Percentiles rank a stretch among this genome's conserved stretches.
Conservation (phyloP, 495 filamentous ascomycete genomes). For the Barbatosphaeria neglecta region DNA sequence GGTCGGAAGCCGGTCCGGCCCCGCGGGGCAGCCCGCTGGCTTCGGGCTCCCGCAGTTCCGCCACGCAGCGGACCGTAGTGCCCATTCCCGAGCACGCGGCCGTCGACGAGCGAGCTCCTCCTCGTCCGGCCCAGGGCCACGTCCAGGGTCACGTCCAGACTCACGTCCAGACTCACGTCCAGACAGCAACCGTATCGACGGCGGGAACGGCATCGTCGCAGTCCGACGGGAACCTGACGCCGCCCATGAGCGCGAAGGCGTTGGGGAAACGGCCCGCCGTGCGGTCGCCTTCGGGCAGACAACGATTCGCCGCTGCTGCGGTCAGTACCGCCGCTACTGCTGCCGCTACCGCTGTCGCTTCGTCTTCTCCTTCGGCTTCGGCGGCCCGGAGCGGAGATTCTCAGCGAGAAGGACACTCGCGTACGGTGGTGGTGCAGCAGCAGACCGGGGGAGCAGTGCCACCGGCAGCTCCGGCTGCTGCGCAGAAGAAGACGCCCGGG, state of each 20-base stretch:
- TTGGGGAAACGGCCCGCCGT: constrained; percentile 23
- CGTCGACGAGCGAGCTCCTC: no score
- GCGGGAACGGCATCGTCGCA: neutral
- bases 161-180: no score
- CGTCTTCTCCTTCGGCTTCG: no score
- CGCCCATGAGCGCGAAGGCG: constrained; percentile 18
- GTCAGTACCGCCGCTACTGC: no score
- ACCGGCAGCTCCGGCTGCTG: no score
- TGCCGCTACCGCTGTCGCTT: no score
- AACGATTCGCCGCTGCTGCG: constrained; percentile 1
- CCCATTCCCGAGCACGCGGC: neutral
- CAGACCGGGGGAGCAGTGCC: no score
- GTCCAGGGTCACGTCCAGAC: no score
- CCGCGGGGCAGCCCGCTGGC: constrained; percentile 8
- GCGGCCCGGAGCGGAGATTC: constrained; percentile 5
- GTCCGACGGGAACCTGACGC: neutral
- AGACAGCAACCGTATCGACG: constrained; percentile 2
- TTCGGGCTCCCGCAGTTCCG: neutral
- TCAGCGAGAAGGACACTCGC: constrained; percentile 4
- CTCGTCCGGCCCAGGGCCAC: no score
- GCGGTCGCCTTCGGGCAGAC: neutral
- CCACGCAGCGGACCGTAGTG: neutral
- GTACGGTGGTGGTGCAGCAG: constrained; percentile 3
- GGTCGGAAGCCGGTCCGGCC: constrained; percentile 11
- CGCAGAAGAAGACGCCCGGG: no score